Evolutionary conservation across 2,329 filamentous ascomycete genomes (phyloP), one percentile per base, ranked within the genome.

Genomic region (Aurifilum marmelostoma): DNA sequence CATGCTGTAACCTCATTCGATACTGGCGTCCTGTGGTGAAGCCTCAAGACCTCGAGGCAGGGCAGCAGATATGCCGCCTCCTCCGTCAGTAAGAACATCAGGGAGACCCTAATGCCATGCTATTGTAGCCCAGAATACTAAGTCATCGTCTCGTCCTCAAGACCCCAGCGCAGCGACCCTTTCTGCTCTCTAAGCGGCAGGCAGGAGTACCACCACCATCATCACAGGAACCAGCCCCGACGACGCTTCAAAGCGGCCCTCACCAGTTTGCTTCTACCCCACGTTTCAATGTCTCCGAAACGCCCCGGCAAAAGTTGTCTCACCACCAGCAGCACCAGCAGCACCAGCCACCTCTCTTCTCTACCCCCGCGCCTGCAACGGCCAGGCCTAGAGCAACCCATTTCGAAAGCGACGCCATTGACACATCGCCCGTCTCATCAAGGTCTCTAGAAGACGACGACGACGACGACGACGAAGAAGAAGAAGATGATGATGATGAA

Each of bases 131-230:
- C 43, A 47, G 37, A 2, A 6, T 50, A 9, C 58, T 21, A n/a
- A 52, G 52, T 32, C 65, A 27, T 63, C 24, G 29, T 14, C 2
- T 63, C 24, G 29, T 14, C 2, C 6, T 14, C 24, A 61, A 76
- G 74, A 76, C 75, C 43, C 75, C 74, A 24, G 75, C 73, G 34
- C 71, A 74, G 27, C 73, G 75, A 52, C 75, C 74, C 14, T 77
- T 76, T 64, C 69, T 76, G 39, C 63, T 66, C n/a, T 69, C 73
- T 14, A 75, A 74, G 41, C 71, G 72, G 50, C 69, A 71, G 41
- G 67, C 63, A 34, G 34, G 4, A 7, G 63, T 72, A 16, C 71
- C 73, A 41, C 72, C 70, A 43, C 65, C 72, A 12, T 70, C 73
- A 43, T 73, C 70, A 47, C 71, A 70, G 27, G 67, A 71, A 14